These are phyloP conservation scores for Oldenlandia corymbosa DNA, from an alignment of 257 asterid species.

Conservation along the genomic window DNA sequence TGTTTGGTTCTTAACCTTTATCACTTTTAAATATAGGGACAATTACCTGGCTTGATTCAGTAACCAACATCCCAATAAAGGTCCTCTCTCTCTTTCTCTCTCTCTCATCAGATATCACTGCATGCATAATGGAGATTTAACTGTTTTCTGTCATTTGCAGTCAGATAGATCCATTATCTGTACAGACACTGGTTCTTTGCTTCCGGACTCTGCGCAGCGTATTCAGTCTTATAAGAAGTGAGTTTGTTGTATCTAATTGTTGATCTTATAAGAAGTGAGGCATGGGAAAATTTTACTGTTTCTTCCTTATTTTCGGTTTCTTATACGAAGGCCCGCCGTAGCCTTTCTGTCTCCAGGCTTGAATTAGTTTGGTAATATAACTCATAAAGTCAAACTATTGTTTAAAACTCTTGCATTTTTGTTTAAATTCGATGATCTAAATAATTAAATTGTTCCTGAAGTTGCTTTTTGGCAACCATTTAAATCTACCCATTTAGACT, in stretches of 20 bases:
- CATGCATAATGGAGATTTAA: constrained; percentile 10
- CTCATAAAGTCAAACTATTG: background rate
- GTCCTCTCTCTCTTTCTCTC: constrained; percentile 24
- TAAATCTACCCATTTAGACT: background rate
- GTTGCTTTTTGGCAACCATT: background rate
- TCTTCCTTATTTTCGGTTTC: too few relatives aligned
- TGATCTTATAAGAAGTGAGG: too few relatives aligned
- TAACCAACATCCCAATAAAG: constrained; percentile 77
- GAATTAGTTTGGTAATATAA: background rate
- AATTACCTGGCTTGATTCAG: constrained; percentile 91
- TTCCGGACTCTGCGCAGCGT: constrained; percentile 62
- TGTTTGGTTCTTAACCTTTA: constrained; percentile 21
- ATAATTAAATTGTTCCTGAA: background rate
- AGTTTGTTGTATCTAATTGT: constrained; percentile 20
- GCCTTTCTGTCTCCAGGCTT: background rate
- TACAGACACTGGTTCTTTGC: constrained; percentile 86
- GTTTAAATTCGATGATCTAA: background rate
- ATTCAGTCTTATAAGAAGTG: constrained; percentile 78
- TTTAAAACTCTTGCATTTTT: background rate
- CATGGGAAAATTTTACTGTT: background rate
- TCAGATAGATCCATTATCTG: constrained; percentile 78
- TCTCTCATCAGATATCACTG: background rate
- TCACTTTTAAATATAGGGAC: constrained; percentile 46
- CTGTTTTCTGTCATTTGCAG: constrained; percentile 33
- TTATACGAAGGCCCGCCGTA: background rate